A percentile compares a stretch with the other conserved stretches of the same genome.
phyloP scores from a whole-genome alignment of 2,329 filamentous ascomycete species.

The Neodidymelliopsis sp. region DNA sequence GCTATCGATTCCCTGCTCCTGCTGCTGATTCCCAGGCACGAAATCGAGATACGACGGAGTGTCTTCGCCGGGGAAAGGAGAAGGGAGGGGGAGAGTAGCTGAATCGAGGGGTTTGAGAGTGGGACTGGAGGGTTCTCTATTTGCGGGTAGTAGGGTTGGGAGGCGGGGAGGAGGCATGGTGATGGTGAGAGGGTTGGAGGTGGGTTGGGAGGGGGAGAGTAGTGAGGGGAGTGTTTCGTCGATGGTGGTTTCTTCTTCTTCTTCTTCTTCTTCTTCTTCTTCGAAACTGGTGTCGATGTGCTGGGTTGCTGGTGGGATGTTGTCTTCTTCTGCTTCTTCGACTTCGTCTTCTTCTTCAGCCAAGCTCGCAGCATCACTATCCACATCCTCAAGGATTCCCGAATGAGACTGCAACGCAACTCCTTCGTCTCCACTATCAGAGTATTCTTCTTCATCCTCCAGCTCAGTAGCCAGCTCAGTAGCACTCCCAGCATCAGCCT shows the following conservation, averaged over 20 bases:
- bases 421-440: constrained; percentile 3
- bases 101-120: constrained; percentile 45
- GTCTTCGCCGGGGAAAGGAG: constrained; percentile 46
- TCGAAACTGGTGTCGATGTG: too few relatives aligned
- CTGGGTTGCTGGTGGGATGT: too few relatives aligned
- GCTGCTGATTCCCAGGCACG: constrained; percentile 10
- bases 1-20: constrained; percentile 18
- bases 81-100: constrained; percentile 47
- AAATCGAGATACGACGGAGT: constrained; percentile 43
- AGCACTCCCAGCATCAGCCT: not conserved
- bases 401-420: not conserved
- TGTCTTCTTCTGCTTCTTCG: constrained; percentile 6
- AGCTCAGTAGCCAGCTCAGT: constrained; percentile 8
- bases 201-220: not conserved
- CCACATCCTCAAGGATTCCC: not conserved
- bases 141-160: constrained; percentile 38
- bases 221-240: constrained; percentile 5
- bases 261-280: not conserved
- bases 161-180: constrained; percentile 46
- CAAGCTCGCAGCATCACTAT: not conserved
- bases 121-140: constrained; percentile 45
- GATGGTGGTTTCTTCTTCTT: constrained; percentile 5
- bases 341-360: constrained; percentile 4
- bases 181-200: constrained; percentile 8
- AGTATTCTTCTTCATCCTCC: constrained; percentile 9